These are phyloP conservation scores for Pichia sp. DNA, from an alignment of 1,139 yeast genomes.

Conservation along the genomic window DNA sequence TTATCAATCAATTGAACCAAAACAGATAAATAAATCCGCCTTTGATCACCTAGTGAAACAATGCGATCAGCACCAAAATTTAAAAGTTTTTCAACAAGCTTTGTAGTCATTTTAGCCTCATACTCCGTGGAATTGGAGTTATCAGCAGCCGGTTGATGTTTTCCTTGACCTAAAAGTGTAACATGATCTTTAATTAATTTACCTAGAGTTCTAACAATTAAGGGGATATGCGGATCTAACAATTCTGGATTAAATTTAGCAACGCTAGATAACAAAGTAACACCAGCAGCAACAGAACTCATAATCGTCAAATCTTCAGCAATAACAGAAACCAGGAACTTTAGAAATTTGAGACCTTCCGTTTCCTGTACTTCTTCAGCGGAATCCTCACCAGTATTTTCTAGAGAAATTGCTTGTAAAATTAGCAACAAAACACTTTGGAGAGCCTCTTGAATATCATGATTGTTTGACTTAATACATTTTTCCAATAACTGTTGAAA, in stretches of 20 bases:
- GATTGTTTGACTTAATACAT: conserved; percentile 76
- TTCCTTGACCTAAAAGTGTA: conserved; percentile 46
- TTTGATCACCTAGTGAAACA: conserved; percentile 81
- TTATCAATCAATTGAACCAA: conserved; percentile 88
- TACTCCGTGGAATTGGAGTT: conserved; percentile 37
- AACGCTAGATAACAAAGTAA: conserved; percentile 76
- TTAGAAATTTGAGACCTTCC: conserved; percentile 47
- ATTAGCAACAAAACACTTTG: conserved; percentile 68
- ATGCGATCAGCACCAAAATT: conserved; percentile 77
- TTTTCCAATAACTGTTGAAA: conserved; percentile 74
- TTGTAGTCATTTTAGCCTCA: conserved; percentile 76
- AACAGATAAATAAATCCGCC: conserved; percentile 78
- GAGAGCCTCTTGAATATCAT: conserved; percentile 73
- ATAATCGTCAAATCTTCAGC: conserved; percentile 78
- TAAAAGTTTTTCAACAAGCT: conserved; percentile 66
- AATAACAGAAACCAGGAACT: conserved; percentile 58
- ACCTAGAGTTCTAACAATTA: conserved; percentile 79
- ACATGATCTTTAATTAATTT: conserved; percentile 86
- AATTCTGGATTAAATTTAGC: conserved; percentile 68
- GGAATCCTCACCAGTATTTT: conserved; percentile 40
- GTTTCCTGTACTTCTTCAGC: conserved; percentile 46
- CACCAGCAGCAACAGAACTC: conserved; percentile 87
- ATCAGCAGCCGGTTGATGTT: conserved; percentile 29
- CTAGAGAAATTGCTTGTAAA: conserved; percentile 51
- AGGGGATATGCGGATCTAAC: conserved; percentile 67